Evolutionary conservation across 2,329 filamentous ascomycete species (phyloP).

Genomic region (Arthrinium phaeospermum): DNA sequence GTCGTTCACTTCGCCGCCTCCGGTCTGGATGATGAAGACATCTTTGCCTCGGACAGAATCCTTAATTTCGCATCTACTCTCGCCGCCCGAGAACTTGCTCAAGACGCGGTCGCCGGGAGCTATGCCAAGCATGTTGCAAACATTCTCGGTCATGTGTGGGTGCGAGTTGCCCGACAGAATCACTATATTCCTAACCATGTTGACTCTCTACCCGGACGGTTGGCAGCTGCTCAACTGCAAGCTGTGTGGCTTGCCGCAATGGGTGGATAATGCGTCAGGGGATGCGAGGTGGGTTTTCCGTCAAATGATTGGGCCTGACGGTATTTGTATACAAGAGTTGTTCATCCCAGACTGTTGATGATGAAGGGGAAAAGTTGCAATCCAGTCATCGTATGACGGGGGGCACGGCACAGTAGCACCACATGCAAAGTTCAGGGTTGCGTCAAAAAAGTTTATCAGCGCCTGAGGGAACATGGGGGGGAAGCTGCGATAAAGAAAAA

Average conservation of each 20-base stretch:
- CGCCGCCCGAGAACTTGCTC: conserved; percentile 91
- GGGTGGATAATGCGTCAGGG: neutral
- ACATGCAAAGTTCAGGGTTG: neutral
- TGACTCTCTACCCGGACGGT: conserved; percentile 26
- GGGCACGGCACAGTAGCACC: neutral
- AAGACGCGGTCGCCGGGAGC: conserved; percentile 84
- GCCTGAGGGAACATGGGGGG: neutral
- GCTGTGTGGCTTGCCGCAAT: neutral
- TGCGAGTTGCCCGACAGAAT: conserved; percentile 93
- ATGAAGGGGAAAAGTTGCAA: neutral
- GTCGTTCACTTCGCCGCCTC: conserved; percentile 92
- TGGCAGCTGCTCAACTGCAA: neutral
- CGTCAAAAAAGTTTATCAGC: conserved; percentile 5
- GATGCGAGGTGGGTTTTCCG: neutral
- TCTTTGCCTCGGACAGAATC: conserved; percentile 98
- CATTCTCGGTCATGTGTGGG: conserved; percentile 81
- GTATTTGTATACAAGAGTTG: neutral
- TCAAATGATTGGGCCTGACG: neutral
- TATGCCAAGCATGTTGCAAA: conserved; percentile 88
- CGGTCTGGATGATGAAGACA: conserved; percentile 97
- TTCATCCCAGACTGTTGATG: neutral
- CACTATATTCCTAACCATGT: conserved; percentile 94
- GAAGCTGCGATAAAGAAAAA: conserved; percentile 24
- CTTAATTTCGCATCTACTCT: conserved; percentile 93
- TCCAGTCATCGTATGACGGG: conserved; percentile 1